These are phyloP conservation scores for Globisporangium ultimum DNA, from an alignment of 352 stramenopile genomes.

Conservation along the genomic window DNA sequence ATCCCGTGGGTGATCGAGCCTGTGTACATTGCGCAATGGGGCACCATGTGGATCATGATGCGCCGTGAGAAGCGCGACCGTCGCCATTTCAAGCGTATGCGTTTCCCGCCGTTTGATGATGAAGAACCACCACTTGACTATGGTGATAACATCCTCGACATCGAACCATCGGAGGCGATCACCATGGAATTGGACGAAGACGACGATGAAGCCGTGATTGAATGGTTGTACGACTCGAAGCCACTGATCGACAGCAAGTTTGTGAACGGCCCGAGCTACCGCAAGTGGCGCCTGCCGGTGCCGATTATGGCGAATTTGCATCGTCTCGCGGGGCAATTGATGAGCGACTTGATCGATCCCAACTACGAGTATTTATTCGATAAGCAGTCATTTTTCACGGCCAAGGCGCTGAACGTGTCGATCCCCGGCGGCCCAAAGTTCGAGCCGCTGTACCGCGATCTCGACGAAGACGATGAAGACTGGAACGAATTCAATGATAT, in stretches of 20 bases:
- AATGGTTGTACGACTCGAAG: constrained; percentile 99
- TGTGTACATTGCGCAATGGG: constrained; percentile 99
- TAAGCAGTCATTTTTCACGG: constrained; percentile 98
- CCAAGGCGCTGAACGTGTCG: constrained; percentile 99
- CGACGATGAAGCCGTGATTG: constrained; percentile 92
- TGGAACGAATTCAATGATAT: constrained; percentile 99
- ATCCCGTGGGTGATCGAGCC: constrained; percentile 99
- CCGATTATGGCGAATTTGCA: constrained; percentile 98
- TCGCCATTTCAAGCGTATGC: constrained; percentile 99
- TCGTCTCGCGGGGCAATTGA: constrained; percentile 94
- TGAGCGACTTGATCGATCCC: constrained; percentile 96
- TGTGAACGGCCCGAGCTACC: constrained; percentile 98
- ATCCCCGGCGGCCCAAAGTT: constrained; percentile 99
- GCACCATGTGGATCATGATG: constrained; percentile 99
- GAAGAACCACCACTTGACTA: constrained; percentile 98
- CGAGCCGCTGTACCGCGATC: constrained; percentile 98
- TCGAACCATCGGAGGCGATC: constrained; percentile 95
- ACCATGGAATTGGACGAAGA: constrained; percentile 96
- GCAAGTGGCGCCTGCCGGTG: constrained; percentile 95
- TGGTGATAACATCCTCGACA: constrained; percentile 96
- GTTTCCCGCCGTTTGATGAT: constrained; percentile 99
- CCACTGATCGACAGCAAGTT: constrained; percentile 89
- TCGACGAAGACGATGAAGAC: constrained; percentile 98
- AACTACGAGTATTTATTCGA: constrained; percentile 95
- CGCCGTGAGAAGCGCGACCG: constrained; percentile 98